Conservation (phyloP, 23 red algal species). For the Pyropia yezoensis region DNA sequence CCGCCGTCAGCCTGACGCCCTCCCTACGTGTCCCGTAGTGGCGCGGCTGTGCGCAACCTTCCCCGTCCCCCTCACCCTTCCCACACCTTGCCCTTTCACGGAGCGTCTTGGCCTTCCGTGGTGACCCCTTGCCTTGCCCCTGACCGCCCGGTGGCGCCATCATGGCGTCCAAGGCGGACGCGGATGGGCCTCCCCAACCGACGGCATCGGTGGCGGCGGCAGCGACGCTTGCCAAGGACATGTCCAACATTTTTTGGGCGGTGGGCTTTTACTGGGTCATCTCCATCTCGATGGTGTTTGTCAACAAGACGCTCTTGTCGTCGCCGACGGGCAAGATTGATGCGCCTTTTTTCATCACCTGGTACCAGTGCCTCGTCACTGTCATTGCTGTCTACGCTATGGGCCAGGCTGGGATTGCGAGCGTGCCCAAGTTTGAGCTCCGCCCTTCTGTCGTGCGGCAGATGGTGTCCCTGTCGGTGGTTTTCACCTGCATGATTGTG, state of each 20-base stretch:
- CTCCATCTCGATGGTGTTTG: constrained; percentile 92
- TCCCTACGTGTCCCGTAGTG: too few relatives aligned
- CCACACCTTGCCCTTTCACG: too few relatives aligned
- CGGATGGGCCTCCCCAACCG: background rate
- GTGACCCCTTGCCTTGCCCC: too few relatives aligned
- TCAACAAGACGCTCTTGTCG: constrained; percentile 83
- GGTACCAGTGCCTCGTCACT: constrained; percentile 88
- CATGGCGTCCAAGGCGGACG: too few relatives aligned
- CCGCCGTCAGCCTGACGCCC: too few relatives aligned
- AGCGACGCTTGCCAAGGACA: constrained; percentile 23
- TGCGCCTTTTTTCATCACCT: constrained; percentile 90
- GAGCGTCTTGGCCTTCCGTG: too few relatives aligned
- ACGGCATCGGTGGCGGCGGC: constrained; percentile 4
- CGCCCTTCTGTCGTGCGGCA: constrained; percentile 32
- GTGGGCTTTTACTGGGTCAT: constrained; percentile 91
- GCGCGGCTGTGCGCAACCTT: too few relatives aligned
- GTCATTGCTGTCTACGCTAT: constrained; percentile 54
- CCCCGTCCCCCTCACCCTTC: too few relatives aligned
- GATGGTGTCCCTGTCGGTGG: constrained; percentile 72
- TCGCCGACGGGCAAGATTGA: constrained; percentile 35
- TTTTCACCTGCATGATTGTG: constrained; percentile 90
- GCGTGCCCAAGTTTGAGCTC: constrained; percentile 76
- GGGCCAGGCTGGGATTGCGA: constrained; percentile 27
- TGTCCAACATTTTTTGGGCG: constrained; percentile 56
- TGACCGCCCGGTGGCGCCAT: too few relatives aligned